Evolutionary conservation across 1,139 yeast species (phyloP).

Genomic region (Geotrichum histeridarum): DNA sequence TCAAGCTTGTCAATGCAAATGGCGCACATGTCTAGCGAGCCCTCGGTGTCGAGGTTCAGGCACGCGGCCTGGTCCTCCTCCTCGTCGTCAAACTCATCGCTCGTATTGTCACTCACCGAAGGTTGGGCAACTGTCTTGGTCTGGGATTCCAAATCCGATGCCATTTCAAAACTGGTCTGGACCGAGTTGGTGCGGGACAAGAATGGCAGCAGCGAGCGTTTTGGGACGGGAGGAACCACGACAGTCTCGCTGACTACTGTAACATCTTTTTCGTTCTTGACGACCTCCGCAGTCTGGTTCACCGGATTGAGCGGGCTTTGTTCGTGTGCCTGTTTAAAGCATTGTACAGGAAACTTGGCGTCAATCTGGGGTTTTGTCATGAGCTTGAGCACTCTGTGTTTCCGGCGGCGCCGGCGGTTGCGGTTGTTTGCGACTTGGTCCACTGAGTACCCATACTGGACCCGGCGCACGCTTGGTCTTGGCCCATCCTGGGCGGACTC

Average conservation of each 20-base stretch:
- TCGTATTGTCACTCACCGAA: background rate
- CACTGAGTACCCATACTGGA: conserved; percentile 3
- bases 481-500: background rate
- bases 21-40: conserved; percentile 58
- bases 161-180: background rate
- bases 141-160: background rate
- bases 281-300: background rate
- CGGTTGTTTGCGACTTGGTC: background rate
- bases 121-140: background rate
- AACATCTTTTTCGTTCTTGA: background rate
- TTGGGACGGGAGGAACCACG: no score
- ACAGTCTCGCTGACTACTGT: background rate
- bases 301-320: background rate
- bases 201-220: no score
- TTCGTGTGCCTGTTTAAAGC: conserved; percentile 7
- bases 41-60: conserved; percentile 19
- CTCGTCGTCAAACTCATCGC: background rate
- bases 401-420: conserved; percentile 8
- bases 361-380: conserved; percentile 14
- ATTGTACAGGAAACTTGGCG: background rate
- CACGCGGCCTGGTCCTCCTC: background rate
- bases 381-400: conserved; percentile 11
- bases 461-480: background rate
- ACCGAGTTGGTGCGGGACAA: no score
- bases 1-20: conserved; percentile 68